phyloP scores from a whole-genome alignment of 73 alveolate species.

The Stentor coeruleus region DNA sequence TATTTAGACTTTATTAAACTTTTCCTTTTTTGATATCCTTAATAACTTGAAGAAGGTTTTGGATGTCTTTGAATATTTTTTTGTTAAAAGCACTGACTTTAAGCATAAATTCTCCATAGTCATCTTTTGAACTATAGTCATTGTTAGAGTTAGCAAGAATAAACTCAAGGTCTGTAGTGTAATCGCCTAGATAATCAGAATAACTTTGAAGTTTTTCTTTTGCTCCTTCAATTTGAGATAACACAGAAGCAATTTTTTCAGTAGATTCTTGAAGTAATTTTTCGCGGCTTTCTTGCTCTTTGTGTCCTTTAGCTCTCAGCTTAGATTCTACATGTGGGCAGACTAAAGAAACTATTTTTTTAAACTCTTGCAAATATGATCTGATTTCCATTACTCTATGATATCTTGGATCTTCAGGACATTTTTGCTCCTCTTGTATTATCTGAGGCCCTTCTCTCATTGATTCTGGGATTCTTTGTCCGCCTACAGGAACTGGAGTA shows the following conservation, averaged over 20 bases:
- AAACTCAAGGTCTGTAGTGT: not conserved
- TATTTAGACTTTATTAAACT: too few relatives aligned
- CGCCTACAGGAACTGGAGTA: slow-evolving; percentile 29
- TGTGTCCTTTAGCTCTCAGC: not conserved
- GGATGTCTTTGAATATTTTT: slow-evolving; percentile 6
- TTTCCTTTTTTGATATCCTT: slow-evolving; percentile 11
- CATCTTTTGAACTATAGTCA: slow-evolving; percentile 3
- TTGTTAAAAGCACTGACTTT: not conserved
- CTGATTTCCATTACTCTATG: not conserved
- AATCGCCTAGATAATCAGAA: not conserved
- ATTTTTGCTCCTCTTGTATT: too few relatives aligned
- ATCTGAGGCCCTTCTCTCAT: slow-evolving; percentile 7
- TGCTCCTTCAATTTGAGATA: not conserved
- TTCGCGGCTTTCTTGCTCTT: not conserved
- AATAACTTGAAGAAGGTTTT: not conserved
- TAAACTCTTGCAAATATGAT: slow-evolving; percentile 3
- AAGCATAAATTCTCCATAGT: slow-evolving; percentile 4
- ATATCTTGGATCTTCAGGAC: not conserved
- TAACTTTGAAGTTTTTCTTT: not conserved
- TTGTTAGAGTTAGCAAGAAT: not conserved
- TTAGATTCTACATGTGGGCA: not conserved
- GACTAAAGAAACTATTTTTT: not conserved
- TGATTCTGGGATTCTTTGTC: slow-evolving; percentile 28
- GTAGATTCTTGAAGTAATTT: not conserved
- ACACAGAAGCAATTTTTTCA: not conserved